A percentile compares a stretch with the other conserved stretches of the same genome.
Evolutionary conservation across 2,329 filamentous ascomycete genomes (phyloP).

Genomic region (Penicillium sp.): DNA sequence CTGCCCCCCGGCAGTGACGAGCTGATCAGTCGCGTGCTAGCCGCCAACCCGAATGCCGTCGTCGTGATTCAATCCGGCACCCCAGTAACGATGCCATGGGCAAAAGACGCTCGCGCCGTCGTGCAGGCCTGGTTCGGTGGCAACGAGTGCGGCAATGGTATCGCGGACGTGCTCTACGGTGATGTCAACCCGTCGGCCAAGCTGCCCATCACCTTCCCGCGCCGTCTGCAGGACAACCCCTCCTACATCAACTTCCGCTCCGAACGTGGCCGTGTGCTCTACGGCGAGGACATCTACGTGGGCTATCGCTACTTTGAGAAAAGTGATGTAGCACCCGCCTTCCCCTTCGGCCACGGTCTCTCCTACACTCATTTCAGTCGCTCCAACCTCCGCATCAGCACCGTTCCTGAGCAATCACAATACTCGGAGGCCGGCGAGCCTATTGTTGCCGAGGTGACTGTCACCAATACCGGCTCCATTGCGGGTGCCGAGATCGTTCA

Average conservation of each 20-base stretch:
- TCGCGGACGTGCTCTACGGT: slow-evolving; percentile 75
- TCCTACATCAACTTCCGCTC: slow-evolving; percentile 71
- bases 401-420: slow-evolving; percentile 25
- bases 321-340: slow-evolving; percentile 62
- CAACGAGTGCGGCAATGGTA: slow-evolving; percentile 79
- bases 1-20: slow-evolving; percentile 56
- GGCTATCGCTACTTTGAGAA: slow-evolving; percentile 81
- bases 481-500: slow-evolving; percentile 57
- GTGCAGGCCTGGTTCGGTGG: slow-evolving; percentile 83
- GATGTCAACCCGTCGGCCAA: slow-evolving; percentile 72
- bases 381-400: slow-evolving; percentile 45
- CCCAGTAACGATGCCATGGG: slow-evolving; percentile 56
- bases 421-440: slow-evolving; percentile 47
- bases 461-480: slow-evolving; percentile 55
- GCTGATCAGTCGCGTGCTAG: slow-evolving; percentile 62
- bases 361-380: slow-evolving; percentile 70
- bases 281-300: slow-evolving; percentile 77
- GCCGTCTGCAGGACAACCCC: slow-evolving; percentile 66
- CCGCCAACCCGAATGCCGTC: slow-evolving; percentile 66
- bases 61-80: slow-evolving; percentile 78
- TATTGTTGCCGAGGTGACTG: slow-evolving; percentile 45
- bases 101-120: slow-evolving; percentile 52
- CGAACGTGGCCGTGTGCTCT: slow-evolving; percentile 69
- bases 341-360: slow-evolving; percentile 77
- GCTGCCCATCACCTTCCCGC: slow-evolving; percentile 71